Base-by-base conservation (phyloP, 257 asterid genomes). In the Rehmannia glutinosa region DNA sequence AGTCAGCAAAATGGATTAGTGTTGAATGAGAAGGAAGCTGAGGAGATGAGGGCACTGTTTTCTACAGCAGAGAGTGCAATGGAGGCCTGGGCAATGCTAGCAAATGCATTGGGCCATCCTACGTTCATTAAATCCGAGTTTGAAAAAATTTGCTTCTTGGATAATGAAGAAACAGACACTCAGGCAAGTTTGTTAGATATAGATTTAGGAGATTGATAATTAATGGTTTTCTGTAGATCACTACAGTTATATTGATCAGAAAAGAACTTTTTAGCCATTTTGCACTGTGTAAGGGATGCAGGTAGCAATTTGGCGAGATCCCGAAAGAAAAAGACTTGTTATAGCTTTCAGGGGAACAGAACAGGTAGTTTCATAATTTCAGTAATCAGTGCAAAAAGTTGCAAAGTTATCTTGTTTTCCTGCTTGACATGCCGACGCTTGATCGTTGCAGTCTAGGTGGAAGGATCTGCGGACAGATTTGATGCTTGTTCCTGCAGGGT, bases 31-130 rank as follows among this genome's bases (percentile, higher is more conserved):
- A 88, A 82, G 78, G 86, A 88, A 77, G 89, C 92, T 64, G 97
- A 91, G 77, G 97, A 94, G 79, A 94, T 94, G 99, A 88, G 82
- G 86, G 86, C 80, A 55, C 91, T 94, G 39, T 94, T 94, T 78
- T 86, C 91, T 27, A 91, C 89, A 12, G 99, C 97, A 39, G 99
- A 94, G 83, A 94, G 96, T 84, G 99, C 99, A 67, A 91, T 91
- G 97, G 99, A 94, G 77, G 99, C 99, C 54, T 91, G 99, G 99
- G 97, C 99, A 32, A 77, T 94, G 97, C 80, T 94, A 36, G 99
- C 96, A 9, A 88, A 91, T 56, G 90, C 99, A 16, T 64, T 88
- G 82, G 99, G 99, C 57, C 99, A 94, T 75, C 95, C 96, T 1
- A 91, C 96, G 33, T 94, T 94, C 75, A 88, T 94, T 52, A 88